Percentiles rank a stretch among this genome's conserved stretches.
Evolutionary conservation across 1,284 basidiomycete genomes (phyloP).

Genomic region (Mycocalia duriaeana): DNA sequence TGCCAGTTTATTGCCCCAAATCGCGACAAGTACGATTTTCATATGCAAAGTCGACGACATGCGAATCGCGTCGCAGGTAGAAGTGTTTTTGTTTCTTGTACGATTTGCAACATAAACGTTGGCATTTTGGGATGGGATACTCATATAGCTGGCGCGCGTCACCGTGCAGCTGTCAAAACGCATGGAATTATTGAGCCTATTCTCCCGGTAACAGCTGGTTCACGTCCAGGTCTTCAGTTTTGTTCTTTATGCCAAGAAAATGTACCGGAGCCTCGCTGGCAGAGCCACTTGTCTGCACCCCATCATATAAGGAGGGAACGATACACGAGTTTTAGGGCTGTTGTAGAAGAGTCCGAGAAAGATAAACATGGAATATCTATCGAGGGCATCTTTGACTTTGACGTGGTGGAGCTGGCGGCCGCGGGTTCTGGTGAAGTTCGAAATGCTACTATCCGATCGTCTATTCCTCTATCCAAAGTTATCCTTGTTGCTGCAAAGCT

Average conservation of each 20-base stretch:
- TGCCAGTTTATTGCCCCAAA: conserved; percentile 31
- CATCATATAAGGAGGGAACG: conserved; percentile 31
- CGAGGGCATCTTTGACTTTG: conserved; percentile 35
- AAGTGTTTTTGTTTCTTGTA: conserved; percentile 19
- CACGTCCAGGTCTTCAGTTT: conserved; percentile 22
- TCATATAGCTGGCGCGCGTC: conserved; percentile 24
- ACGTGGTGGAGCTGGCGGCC: conserved; percentile 27
- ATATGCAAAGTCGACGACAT: conserved; percentile 24
- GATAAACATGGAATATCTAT: conserved; percentile 40
- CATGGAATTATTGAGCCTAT: conserved; percentile 20
- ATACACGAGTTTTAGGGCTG: conserved; percentile 31
- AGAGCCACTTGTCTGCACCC: conserved; percentile 20
- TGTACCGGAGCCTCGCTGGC: conserved; percentile 26
- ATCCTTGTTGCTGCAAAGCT: conserved; percentile 29
- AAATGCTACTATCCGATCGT: conserved; percentile 22
- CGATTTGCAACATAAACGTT: conserved; percentile 26
- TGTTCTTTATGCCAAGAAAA: conserved; percentile 37
- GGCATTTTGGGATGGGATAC: conserved; percentile 20
- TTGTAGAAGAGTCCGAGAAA: conserved; percentile 37
- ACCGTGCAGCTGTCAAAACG: conserved; percentile 16
- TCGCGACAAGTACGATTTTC: conserved; percentile 18
- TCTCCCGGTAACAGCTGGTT: conserved; percentile 24
- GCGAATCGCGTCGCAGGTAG: conserved; percentile 16
- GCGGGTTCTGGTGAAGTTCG: conserved; percentile 20
- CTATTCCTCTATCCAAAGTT: conserved; percentile 23